Evolutionary conservation across 805 yeast species (phyloP), one percentile per base, ranked within the genome.

Genomic region (Candida krabiensis): DNA sequence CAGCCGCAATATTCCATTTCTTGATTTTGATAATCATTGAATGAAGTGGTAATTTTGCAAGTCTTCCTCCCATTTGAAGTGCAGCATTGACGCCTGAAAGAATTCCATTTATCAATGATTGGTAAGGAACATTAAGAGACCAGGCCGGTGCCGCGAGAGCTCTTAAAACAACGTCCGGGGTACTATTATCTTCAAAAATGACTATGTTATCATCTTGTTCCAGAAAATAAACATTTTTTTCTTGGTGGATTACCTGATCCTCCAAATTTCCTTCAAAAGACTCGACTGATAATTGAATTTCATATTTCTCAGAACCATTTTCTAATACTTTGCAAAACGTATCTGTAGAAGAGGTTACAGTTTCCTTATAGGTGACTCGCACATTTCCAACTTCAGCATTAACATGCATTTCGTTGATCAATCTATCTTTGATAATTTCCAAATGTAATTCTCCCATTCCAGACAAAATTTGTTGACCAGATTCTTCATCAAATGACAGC

Each of bases 371-470:
- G 0, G 97, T 85, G 4, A 93, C 96, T 67, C 80, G 86, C 15
- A 93, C 86, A 36, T 82, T 81, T 31, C 96, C 89, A 27, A 88
- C 71, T 22, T 80, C 81, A 1, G 86, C 84, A 39, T 82, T 79
- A 3, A 95, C 96, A 58, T 83, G 83, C 73, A 89, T 71, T 41
- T 88, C 96, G 29, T 75, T 76, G n/a, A 86, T 64, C 28, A 89
- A 70, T 38, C 97, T 70, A 52, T 87, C 93, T 33, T 71, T 73
- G 2, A 93, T 85, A 48, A 93, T 89, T 50, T 93, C 98, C 34
- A 93, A 70, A 64, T 93, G 99, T 33, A 93, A 70, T 56, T 93
- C 98, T 28, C 99, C 99, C 98, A 91, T 91, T 22, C 99, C 99
- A 14, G 96, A 81, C 21, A 93, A 63, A 19, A 90, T 75, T 2